phyloP scores from a whole-genome alignment of 2,329 filamentous ascomycete species.

The Cryphonectria nitschkei region DNA sequence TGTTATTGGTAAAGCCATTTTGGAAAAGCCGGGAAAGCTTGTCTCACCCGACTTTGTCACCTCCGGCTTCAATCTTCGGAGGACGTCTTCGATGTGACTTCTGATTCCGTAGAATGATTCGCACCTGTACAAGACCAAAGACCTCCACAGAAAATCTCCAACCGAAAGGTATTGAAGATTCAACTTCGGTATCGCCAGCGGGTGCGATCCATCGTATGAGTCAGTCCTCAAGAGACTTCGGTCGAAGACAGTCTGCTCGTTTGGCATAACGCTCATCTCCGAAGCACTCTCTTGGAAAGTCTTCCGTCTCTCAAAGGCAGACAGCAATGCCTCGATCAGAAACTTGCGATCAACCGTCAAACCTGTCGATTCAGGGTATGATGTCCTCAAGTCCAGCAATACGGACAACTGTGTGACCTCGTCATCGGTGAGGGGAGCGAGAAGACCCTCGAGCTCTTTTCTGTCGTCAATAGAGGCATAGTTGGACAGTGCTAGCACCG shows the following conservation, averaged over 20 bases:
- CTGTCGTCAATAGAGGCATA: conserved; percentile 85
- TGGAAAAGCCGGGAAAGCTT: conserved; percentile 81
- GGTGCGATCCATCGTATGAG: conserved; percentile 81
- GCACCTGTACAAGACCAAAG: conserved; percentile 83
- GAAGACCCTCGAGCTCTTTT: conserved; percentile 74
- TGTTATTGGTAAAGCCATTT: conserved; percentile 86
- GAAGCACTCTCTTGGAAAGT: conserved; percentile 82
- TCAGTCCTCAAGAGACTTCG: conserved; percentile 78
- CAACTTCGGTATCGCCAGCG: conserved; percentile 88
- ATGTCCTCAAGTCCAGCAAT: conserved; percentile 75
- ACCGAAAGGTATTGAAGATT: conserved; percentile 95
- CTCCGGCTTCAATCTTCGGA: conserved; percentile 79
- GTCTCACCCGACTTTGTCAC: conserved; percentile 65
- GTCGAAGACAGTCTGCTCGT: conserved; percentile 81
- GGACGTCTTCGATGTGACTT: conserved; percentile 82
- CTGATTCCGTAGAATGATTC: conserved; percentile 94
- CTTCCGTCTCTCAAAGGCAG: conserved; percentile 73
- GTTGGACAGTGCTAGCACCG: conserved; percentile 89
- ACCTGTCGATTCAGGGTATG: conserved; percentile 75
- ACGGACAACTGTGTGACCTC: conserved; percentile 73
- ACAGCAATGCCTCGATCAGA: conserved; percentile 72
- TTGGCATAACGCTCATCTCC: conserved; percentile 78
- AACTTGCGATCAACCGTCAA: conserved; percentile 67
- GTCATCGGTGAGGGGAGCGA: conserved; percentile 72
- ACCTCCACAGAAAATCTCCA: conserved; percentile 96